phyloP scores from a whole-genome alignment of 495 filamentous ascomycete species.

The Clohesyomyces aquaticus region DNA sequence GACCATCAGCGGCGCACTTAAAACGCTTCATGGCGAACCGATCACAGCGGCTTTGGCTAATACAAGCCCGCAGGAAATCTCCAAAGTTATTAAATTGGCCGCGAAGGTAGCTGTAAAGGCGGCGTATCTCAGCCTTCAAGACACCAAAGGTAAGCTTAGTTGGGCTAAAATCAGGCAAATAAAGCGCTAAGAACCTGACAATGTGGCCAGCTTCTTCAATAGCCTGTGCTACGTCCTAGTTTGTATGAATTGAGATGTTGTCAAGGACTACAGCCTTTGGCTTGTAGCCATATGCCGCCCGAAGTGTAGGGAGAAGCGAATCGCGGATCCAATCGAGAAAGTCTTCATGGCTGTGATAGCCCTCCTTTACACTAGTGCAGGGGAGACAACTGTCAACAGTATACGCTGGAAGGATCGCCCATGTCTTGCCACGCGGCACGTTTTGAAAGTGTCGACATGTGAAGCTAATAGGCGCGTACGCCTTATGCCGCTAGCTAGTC shows the following conservation, averaged over 20 bases:
- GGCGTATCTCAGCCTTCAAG: slow-evolving; percentile 19
- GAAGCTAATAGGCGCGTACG: slow-evolving; percentile 8
- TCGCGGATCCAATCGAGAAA: slow-evolving; percentile 9
- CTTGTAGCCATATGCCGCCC: not conserved
- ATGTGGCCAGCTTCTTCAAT: slow-evolving; percentile 1
- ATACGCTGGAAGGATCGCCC: slow-evolving; percentile 12
- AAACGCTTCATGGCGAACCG: slow-evolving; percentile 8
- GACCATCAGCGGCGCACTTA: slow-evolving; percentile 1
- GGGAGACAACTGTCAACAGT: slow-evolving; percentile 8
- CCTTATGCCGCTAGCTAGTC: slow-evolving; percentile 13
- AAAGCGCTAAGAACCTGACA: not conserved
- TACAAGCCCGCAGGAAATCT: not conserved
- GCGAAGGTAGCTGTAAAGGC: not conserved
- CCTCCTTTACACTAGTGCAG: slow-evolving; percentile 9
- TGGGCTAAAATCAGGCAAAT: slow-evolving; percentile 44
- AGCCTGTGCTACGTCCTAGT: not conserved
- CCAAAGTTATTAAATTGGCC: slow-evolving; percentile 6
- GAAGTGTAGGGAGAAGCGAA: slow-evolving; percentile 5
- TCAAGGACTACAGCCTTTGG: slow-evolving; percentile 8
- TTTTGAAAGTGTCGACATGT: not conserved
- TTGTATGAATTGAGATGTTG: slow-evolving; percentile 18
- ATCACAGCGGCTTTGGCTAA: not conserved
- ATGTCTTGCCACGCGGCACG: not conserved
- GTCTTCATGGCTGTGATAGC: slow-evolving; percentile 9
- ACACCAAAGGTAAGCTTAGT: slow-evolving; percentile 42